Evolutionary conservation across 2,329 filamentous ascomycete genomes (phyloP), one percentile per base, ranked within the genome.

Genomic region (Venturia aucupariae): DNA sequence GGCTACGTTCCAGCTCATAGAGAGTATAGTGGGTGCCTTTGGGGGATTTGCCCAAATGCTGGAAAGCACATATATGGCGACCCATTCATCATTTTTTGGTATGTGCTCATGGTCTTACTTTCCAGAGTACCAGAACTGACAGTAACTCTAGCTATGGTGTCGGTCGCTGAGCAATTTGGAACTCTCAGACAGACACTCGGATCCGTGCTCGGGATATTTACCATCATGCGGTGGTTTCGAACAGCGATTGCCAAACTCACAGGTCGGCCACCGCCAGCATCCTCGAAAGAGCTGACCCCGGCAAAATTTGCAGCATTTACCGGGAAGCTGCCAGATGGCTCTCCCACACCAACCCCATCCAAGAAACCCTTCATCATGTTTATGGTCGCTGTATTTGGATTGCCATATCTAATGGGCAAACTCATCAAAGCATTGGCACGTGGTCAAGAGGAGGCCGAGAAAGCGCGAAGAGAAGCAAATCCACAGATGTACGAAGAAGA

Each of bases 31-130:
- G 17, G 90, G 91, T 30, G 92, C 94, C 2, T 99, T 99, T 80
- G 92, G 92, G 24, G 94, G 95, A 0, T 97, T 99, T 74, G 91
- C 95, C 15, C 94, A 99, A 80, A 99, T 99, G 94, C 83, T 99
- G 35, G 94, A 99, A 78, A 97, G 94, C 80, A 97, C 94, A 13
- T 99, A 97, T 72, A 99, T 99, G 95, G 94, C 95, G 38, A 99
- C 94, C 0, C 94, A 99, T 77, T 97, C 92, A 6, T 96, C 91
- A 63, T 99, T 99, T 77, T 99, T 97, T 72, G 92, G 92, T 96
- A 84, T 54, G 61, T 67, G 62, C 24, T 41, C 39, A 46, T 61
- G 7, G 11, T 8, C 8, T 41, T 38, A 32, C 10, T 19, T 13
- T n/a, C 17, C 32, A 32, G 19, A 35, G 15, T 39, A n/a, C 19